Percentiles rank a stretch among this genome's conserved stretches.
These are phyloP conservation scores for Schwanniomyces polymorphus DNA, from an alignment of 805 yeast species.

Conservation along the genomic window DNA sequence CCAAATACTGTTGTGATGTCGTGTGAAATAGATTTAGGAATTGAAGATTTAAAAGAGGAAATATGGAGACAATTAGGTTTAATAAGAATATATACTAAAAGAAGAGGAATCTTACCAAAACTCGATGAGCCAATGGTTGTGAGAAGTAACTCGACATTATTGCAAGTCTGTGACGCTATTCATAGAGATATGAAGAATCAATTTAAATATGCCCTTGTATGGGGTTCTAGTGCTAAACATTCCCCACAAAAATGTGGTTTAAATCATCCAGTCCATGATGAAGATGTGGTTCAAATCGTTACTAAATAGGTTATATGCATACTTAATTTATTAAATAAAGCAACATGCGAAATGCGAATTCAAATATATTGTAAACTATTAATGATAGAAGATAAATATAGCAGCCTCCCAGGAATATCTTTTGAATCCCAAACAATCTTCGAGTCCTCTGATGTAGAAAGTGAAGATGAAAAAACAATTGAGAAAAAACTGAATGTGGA, in stretches of 20 bases:
- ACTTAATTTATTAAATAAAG: background rate
- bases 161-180: constrained; percentile 85
- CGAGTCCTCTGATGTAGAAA: constrained; percentile 49
- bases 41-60: constrained; percentile 85
- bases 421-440: constrained; percentile 33
- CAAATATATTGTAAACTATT: background rate
- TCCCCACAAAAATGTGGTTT: constrained; percentile 97
- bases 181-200: constrained; percentile 91
- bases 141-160: constrained; percentile 73
- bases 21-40: constrained; percentile 83
- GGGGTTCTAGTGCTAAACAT: constrained; percentile 95
- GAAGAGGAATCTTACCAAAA: constrained; percentile 79
- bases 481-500: constrained; percentile 1
- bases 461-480: constrained; percentile 18
- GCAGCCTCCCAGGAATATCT: constrained; percentile 19
- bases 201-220: constrained; percentile 91
- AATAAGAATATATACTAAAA: constrained; percentile 81
- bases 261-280: constrained; percentile 79
- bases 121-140: constrained; percentile 91
- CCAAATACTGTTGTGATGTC: constrained; percentile 95
- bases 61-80: constrained; percentile 88
- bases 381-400: constrained; percentile 9
- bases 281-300: constrained; percentile 90
- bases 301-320: constrained; percentile 54
- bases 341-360: background rate